A percentile compares a stretch with the other conserved stretches of the same genome.
Conservation (phyloP, 2,329 filamentous ascomycete genomes). For the Blumeriella jaapii region DNA sequence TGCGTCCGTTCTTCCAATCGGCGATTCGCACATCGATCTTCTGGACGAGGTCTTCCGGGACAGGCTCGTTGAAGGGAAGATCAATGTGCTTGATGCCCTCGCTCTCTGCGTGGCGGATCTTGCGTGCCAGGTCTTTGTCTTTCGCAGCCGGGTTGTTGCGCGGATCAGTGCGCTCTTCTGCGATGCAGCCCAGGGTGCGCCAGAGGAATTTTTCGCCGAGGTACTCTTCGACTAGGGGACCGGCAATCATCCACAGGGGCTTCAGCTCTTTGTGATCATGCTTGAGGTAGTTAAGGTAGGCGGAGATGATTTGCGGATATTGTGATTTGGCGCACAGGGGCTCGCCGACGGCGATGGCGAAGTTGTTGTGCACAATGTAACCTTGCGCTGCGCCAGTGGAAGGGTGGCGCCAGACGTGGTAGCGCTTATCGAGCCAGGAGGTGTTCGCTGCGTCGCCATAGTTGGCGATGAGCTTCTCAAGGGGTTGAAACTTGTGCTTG, state of each 20-base stretch:
- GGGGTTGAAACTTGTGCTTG: slow-evolving; percentile 44
- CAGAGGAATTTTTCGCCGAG: slow-evolving; percentile 72
- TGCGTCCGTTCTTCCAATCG: slow-evolving; percentile 70
- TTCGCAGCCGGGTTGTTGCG: slow-evolving; percentile 54
- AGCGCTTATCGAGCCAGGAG: slow-evolving; percentile 83
- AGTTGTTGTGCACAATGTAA: slow-evolving; percentile 65
- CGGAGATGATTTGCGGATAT: slow-evolving; percentile 59
- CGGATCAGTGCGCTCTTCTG: slow-evolving; percentile 78
- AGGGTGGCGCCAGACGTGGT: slow-evolving; percentile 75
- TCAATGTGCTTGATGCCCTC: slow-evolving; percentile 76
- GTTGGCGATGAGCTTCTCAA: slow-evolving; percentile 86
- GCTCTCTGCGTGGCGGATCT: slow-evolving; percentile 73
- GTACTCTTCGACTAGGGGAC: slow-evolving; percentile 64
- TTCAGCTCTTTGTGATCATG: slow-evolving; percentile 60
- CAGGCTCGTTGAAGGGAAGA: slow-evolving; percentile 50
- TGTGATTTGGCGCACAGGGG: slow-evolving; percentile 74
- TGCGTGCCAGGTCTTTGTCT: slow-evolving; percentile 66
- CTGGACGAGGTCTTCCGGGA: slow-evolving; percentile 53
- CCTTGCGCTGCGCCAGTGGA: slow-evolving; percentile 73
- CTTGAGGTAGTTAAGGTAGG: slow-evolving; percentile 65
- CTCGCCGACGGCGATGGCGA: slow-evolving; percentile 76
- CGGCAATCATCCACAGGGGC: slow-evolving; percentile 84
- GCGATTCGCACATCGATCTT: slow-evolving; percentile 62
- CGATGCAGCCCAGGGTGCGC: slow-evolving; percentile 79
- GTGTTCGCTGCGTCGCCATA: slow-evolving; percentile 93